Conservation (phyloP, 352 stramenopile genomes). For the Globisporangium abappressorium region DNA sequence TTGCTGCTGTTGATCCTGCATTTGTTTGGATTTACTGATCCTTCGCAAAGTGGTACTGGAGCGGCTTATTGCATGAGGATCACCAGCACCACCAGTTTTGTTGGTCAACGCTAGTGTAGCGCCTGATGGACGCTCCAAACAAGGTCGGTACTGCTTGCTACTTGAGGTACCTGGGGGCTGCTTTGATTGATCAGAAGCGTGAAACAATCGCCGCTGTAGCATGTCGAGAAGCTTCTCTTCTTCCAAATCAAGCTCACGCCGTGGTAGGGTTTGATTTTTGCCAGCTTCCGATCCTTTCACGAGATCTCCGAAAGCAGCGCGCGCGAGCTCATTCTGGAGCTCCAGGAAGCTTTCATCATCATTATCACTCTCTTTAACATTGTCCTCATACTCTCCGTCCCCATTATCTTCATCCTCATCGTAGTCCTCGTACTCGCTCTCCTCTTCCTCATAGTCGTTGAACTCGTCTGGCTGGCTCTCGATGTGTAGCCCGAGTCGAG, state of each 20-base stretch:
- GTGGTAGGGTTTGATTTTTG: neutral
- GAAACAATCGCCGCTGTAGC: conserved; percentile 19
- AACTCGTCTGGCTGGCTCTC: conserved; percentile 2
- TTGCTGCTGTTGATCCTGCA: neutral
- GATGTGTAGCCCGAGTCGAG: neutral
- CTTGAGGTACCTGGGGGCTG: neutral
- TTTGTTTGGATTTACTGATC: conserved; percentile 12
- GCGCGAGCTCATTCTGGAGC: conserved; percentile 20
- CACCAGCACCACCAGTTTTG: neutral
- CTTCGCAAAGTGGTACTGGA: neutral
- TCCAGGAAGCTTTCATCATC: conserved; percentile 5
- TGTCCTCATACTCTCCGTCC: conserved; percentile 7
- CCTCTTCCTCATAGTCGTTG: conserved; percentile 15
- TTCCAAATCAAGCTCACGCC: conserved; percentile 1
- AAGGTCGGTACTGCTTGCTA: neutral
- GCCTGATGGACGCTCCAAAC: neutral
- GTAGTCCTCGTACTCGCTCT: conserved; percentile 23
- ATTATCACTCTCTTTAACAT: conserved; percentile 10
- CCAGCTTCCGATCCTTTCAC: neutral
- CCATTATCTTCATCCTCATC: conserved; percentile 19
- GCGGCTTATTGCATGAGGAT: conserved; percentile 2
- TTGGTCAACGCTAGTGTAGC: conserved; percentile 6
- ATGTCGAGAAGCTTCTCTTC: conserved; percentile 12
- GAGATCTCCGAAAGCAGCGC: conserved; percentile 4
- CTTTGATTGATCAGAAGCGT: conserved; percentile 8